Evolutionary conservation across 257 asterid species (phyloP).

Genomic region (Scutellaria baicalensis): DNA sequence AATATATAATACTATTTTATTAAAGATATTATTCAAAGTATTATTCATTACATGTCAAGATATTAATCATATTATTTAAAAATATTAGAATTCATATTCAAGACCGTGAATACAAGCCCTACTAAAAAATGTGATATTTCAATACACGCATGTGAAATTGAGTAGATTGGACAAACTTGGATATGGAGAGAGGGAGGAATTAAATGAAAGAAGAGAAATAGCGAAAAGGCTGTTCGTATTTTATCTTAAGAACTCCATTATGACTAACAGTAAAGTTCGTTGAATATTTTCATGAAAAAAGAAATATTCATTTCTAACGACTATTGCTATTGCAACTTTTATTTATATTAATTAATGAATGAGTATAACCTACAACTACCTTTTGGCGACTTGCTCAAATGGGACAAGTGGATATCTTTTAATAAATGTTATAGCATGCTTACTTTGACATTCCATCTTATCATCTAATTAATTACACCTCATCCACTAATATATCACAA

Average conservation of each 20-base stretch:
- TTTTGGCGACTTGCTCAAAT: neutral
- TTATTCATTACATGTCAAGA: no score
- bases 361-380: neutral
- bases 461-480: neutral
- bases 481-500: neutral
- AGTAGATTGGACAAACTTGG: no score
- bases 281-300: neutral
- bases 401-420: neutral
- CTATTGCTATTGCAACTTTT: neutral
- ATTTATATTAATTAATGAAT: neutral
- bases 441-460: neutral
- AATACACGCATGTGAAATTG: no score
- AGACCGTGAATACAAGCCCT: no score
- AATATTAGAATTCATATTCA: no score
- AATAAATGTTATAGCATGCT: neutral
- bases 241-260: slow-evolving; percentile 2
- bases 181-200: no score
- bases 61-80: no score
- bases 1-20: no score
- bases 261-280: neutral
- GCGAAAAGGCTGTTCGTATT: neutral
- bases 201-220: neutral
- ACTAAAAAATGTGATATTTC: no score
- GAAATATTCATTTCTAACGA: neutral
- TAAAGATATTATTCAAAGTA: no score